Evolutionary conservation across 495 filamentous ascomycete species (phyloP), one percentile per base, ranked within the genome.

Genomic region (Penicillium alfredii): DNA sequence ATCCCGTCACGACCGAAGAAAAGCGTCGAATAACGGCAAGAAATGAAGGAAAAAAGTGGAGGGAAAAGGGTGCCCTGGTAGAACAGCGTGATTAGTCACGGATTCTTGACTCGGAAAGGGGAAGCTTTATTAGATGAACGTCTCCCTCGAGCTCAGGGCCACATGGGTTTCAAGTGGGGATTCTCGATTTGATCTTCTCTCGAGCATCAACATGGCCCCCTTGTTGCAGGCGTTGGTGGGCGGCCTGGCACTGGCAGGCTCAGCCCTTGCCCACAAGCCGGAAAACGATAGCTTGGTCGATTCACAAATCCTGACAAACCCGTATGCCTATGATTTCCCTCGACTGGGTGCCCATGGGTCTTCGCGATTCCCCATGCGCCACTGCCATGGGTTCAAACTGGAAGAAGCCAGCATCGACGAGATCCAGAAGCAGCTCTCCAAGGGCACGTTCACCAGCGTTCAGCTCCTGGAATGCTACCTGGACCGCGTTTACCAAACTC

Each of bases 401-500:
- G 80, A 82, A 55, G 82, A 86, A 45, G 71, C 78, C 8, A 69
- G 61, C 19, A 73, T 78, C 21, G 76, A 78, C 48, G 55, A 72
- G 9, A 59, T 80, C 23, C 76, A 80, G 45, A 37, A 38, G 5
- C 48, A 53, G 2, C 53, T 78, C 53, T 37, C 20, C 28, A 43
- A 52, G 5, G 65, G 69, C 0, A 53, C 42, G 8, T 55, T 80
- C 41, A 77, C 63, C 7, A 65, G 64, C 25, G 62, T 67, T 14
- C 51, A 75, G 29, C 53, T 80, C 18, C 49, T 72, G 15, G 43
- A 54, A 19, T 80, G 76, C 51, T 80, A 77, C 47, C 45, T 72
- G 25, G 56, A 72, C 33, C 55, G 80, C 17, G 63, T 69, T 20
- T 55, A 56, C 25, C 77, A 82, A 53, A 70, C 72, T 0, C 55